These are phyloP conservation scores for Mycena venus DNA, from an alignment of 768 basidiomycete genomes.

Conservation along the genomic window DNA sequence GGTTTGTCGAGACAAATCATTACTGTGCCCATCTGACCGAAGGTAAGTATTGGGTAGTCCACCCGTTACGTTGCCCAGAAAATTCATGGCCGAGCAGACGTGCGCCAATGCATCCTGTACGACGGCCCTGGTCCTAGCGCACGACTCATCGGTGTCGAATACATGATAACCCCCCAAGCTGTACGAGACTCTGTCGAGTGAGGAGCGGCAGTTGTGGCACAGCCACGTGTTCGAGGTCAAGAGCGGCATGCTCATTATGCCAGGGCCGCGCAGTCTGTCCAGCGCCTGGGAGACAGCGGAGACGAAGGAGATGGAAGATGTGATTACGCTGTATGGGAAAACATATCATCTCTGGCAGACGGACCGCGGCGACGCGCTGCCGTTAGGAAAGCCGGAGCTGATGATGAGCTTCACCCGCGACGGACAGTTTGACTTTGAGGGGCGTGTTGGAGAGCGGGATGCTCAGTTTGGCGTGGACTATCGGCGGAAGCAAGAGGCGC, in stretches of 20 bases:
- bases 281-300: conserved; percentile 32
- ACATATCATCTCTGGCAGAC: conserved; percentile 34
- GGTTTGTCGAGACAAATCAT: conserved; percentile 47
- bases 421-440: conserved; percentile 32
- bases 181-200: conserved; percentile 55
- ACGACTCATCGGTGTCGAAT: conserved; percentile 67
- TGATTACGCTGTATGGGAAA: conserved; percentile 30
- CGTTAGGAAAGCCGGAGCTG: conserved; percentile 29
- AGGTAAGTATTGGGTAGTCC: conserved; percentile 32
- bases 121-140: conserved; percentile 57
- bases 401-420: conserved; percentile 35
- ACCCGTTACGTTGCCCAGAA: neutral
- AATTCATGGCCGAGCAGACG: neutral
- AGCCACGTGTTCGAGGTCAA: conserved; percentile 63
- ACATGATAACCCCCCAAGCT: conserved; percentile 61
- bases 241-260: conserved; percentile 35
- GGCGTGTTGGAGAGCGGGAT: conserved; percentile 19
- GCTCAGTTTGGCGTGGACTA: conserved; percentile 14
- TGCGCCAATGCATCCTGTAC: conserved; percentile 57
- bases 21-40: conserved; percentile 49
- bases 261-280: conserved; percentile 7
- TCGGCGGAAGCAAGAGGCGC: conserved; percentile 24
- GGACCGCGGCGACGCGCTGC: conserved; percentile 30
- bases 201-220: conserved; percentile 68
- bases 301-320: conserved; percentile 35